These are phyloP conservation scores for Trichoderma gracile DNA, from an alignment of 2,329 filamentous ascomycete genomes.

Conservation along the genomic window DNA sequence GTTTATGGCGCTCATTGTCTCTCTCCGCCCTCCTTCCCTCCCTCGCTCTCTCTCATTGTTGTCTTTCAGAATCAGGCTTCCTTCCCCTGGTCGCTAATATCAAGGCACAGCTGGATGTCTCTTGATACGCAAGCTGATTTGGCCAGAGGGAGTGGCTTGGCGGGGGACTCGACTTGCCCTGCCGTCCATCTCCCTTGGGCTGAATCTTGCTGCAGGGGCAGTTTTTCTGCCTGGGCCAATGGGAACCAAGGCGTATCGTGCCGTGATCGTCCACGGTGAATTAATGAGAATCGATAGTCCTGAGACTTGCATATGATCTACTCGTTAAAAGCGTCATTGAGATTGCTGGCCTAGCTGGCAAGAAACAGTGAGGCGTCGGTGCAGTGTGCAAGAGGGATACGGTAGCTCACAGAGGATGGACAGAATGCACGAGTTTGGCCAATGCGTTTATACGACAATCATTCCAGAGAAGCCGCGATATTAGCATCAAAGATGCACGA, in stretches of 20 bases:
- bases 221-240: neutral
- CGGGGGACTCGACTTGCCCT: neutral
- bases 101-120: neutral
- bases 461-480: too few relatives aligned
- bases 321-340: too few relatives aligned
- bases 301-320: conserved; percentile 8
- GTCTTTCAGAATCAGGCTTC: too few relatives aligned
- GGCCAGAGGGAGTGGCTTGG: neutral
- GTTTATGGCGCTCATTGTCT: neutral
- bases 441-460: too few relatives aligned
- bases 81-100: neutral
- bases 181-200: neutral
- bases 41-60: neutral
- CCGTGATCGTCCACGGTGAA: neutral
- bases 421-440: too few relatives aligned
- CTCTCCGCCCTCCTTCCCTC: too few relatives aligned
- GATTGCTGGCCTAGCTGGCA: too few relatives aligned
- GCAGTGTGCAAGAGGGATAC: too few relatives aligned
- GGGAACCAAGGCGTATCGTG: neutral
- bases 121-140: neutral
- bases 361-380: too few relatives aligned
- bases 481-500: rapidly evolving
- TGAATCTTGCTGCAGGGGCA: neutral
- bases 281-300: neutral
- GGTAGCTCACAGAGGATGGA: too few relatives aligned